Evolutionary conservation across 805 yeast genomes (phyloP), one percentile per base, ranked within the genome.

Genomic region (Candida caryicola): DNA sequence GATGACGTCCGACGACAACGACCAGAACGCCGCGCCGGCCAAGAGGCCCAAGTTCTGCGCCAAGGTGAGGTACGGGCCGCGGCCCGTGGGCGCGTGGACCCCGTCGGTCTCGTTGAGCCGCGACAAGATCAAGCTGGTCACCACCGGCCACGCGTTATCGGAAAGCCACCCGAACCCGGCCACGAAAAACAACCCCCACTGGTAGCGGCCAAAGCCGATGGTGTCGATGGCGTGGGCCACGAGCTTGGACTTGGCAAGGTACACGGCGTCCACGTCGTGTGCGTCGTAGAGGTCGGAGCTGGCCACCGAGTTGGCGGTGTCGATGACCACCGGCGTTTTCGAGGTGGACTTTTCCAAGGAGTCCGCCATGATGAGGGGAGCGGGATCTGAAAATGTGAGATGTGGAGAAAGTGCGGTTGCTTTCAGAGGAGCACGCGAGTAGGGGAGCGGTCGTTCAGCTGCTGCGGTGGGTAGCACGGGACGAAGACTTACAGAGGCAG

Each of bases 61-160:
- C 73, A 79, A 50, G 2, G 67, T 61, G n/a, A 66, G 48, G 37
- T 57, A 64, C 1, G 71, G 70, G 1, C 62, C 66, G 18, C 50
- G 50, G 4, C 52, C 54, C 3, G 36, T 19, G 1, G 71, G 71
- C 4, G 54, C 49, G 40, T 61, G 69, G 9, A 61, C 71, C n/a
- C 66, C 66, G 43, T 65, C 56, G 1, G 45, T 50, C 38, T 66
- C 71, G 21, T 37, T 50, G 28, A 66, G 43, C 9, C 63, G 42
- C 19, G 60, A 55, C 32, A 64, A 40, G 12, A 66, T 58, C 34
- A 64, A 55, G 13, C 62, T 47, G 1, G 64, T 59, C 4, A 61
- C 69, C 10, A 62, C 52, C 6, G 72, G 72, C 62, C 69, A 66
- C 2, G 65, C 64, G 42, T 66, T 66, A 42, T 66, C 71, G 8